Evolutionary conservation across 2,329 filamentous ascomycete species (phyloP).

Genomic region (Hypoxylon sp.): DNA sequence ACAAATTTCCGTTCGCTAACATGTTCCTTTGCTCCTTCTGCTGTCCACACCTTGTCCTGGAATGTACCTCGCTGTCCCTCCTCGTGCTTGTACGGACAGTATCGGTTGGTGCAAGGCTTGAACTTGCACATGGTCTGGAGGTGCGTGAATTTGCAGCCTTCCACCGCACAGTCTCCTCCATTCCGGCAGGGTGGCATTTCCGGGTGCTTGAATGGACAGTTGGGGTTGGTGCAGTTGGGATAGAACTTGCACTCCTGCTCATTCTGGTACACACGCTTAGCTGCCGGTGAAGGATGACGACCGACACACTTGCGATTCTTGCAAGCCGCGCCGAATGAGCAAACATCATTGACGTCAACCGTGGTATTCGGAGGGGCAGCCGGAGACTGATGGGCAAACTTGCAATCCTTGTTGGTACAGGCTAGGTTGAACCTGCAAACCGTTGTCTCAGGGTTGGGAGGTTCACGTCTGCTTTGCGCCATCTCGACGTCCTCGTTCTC

Average conservation of each 20-base stretch:
- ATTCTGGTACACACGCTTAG: conserved; percentile 81
- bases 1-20: conserved; percentile 93
- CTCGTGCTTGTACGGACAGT: conserved; percentile 89
- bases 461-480: conserved; percentile 67
- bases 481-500: conserved; percentile 76
- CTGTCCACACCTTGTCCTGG: conserved; percentile 92
- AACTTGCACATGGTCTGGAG: conserved; percentile 88
- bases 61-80: conserved; percentile 90
- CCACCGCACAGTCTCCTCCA: conserved; percentile 85
- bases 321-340: conserved; percentile 90
- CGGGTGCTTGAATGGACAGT: conserved; percentile 91
- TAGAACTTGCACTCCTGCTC: conserved; percentile 93
- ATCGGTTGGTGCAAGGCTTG: conserved; percentile 91
- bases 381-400: conserved; percentile 94
- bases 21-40: conserved; percentile 73
- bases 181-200: conserved; percentile 90
- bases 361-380: conserved; percentile 83
- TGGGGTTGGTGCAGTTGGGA: conserved; percentile 89
- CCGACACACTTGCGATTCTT: conserved; percentile 95
- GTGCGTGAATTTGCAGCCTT: conserved; percentile 92
- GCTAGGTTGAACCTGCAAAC: conserved; percentile 91
- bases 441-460: conserved; percentile 72
- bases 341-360: conserved; percentile 85
- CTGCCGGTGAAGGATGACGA: conserved; percentile 91
- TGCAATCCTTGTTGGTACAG: conserved; percentile 91